phyloP scores from a whole-genome alignment of 371 early-diverging fungal species.

The Mortierella sp. region DNA sequence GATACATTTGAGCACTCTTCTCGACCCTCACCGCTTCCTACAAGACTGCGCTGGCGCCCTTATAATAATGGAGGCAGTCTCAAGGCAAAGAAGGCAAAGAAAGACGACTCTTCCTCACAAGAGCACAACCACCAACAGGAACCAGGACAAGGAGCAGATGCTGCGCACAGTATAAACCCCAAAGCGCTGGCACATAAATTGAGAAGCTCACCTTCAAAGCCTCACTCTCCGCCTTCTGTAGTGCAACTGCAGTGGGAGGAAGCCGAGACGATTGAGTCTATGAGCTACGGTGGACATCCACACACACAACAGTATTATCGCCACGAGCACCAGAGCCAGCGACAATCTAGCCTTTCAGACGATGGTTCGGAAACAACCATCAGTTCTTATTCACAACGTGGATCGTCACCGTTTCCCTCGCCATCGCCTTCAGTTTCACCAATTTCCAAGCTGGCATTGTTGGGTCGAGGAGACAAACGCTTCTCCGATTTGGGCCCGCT shows the following conservation, averaged over 20 bases:
- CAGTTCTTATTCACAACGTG: slow-evolving; percentile 6
- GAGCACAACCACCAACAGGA: slow-evolving; percentile 1
- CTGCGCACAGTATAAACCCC: background rate
- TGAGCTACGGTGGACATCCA: slow-evolving; percentile 47
- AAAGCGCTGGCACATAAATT: slow-evolving; percentile 38
- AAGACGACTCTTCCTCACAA: slow-evolving; percentile 7
- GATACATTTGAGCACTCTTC: slow-evolving; percentile 32
- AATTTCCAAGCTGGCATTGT: slow-evolving; percentile 1
- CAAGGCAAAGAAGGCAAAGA: slow-evolving; percentile 19
- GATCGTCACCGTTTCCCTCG: slow-evolving; percentile 21
- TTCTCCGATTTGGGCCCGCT: slow-evolving; percentile 17
- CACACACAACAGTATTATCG: slow-evolving; percentile 30
- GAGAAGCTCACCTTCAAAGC: slow-evolving; percentile 6
- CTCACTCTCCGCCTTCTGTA: slow-evolving; percentile 1
- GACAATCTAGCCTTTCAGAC: background rate
- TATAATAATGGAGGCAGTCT: slow-evolving; percentile 25
- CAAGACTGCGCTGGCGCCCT: slow-evolving; percentile 51
- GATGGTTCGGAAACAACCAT: slow-evolving; percentile 13
- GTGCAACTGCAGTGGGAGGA: slow-evolving; percentile 51
- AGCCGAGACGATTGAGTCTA: slow-evolving; percentile 47
- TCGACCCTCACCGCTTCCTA: slow-evolving; percentile 23
- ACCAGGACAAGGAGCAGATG: background rate
- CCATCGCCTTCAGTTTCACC: slow-evolving; percentile 18
- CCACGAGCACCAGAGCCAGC: background rate
- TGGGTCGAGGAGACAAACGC: slow-evolving; percentile 11